Conservation (phyloP, 495 filamentous ascomycete species). For the Annulohypoxylon stygium region DNA sequence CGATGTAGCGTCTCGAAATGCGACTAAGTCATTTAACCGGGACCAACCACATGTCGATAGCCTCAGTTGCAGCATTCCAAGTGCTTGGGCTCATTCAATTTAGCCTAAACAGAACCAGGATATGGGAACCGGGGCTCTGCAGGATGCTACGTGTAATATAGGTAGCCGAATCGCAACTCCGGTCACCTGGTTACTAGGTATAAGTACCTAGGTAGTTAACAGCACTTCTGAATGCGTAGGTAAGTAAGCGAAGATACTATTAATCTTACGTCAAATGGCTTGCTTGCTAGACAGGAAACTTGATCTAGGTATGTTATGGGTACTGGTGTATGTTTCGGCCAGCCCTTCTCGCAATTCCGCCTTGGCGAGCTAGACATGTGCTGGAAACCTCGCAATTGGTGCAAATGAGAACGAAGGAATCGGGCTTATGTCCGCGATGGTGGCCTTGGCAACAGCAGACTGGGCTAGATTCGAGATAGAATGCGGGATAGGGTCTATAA, state of each 20-base stretch:
- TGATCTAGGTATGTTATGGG: constrained; percentile 1
- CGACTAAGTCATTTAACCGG: constrained; percentile 7
- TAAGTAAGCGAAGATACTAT: background rate
- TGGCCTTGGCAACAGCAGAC: constrained; percentile 37
- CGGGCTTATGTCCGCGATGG: constrained; percentile 14
- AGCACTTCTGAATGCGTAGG: background rate
- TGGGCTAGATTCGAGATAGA: constrained; percentile 30
- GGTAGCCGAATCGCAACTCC: background rate
- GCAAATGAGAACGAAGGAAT: constrained; percentile 15
- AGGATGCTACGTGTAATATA: constrained; percentile 18
- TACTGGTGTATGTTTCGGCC: constrained; percentile 37
- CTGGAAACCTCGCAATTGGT: constrained; percentile 34
- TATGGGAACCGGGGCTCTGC: constrained; percentile 31
- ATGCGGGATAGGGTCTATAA: constrained; percentile 3
- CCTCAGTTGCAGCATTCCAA: constrained; percentile 12
- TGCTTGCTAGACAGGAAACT: background rate
- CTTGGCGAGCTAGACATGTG: constrained; percentile 43
- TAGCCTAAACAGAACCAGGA: constrained; percentile 43
- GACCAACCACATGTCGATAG: background rate
- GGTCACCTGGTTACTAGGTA: background rate
- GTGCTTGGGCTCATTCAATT: constrained; percentile 22
- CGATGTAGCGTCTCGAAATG: background rate
- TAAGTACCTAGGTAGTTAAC: background rate
- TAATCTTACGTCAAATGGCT: background rate
- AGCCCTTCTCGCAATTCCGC: constrained; percentile 40